A percentile compares a stretch with the other conserved stretches of the same genome.
phyloP scores from a whole-genome alignment of 768 basidiomycete species.

The Tephrocybe sp. region DNA sequence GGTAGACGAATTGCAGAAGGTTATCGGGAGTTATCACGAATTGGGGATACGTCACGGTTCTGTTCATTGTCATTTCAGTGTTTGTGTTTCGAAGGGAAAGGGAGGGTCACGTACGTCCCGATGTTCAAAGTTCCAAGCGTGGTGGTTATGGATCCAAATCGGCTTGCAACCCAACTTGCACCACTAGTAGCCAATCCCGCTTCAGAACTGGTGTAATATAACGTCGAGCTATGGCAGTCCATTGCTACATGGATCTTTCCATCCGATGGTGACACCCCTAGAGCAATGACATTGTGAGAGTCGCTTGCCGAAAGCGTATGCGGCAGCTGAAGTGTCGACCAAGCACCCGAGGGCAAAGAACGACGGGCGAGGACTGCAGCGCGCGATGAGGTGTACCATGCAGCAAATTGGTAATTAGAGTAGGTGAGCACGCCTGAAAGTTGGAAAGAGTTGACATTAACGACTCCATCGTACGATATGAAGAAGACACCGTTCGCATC shows the following conservation, averaged over 20 bases:
- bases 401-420: slow-evolving; percentile 40
- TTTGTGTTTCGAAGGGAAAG: not conserved
- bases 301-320: slow-evolving; percentile 41
- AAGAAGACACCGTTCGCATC: slow-evolving; percentile 44
- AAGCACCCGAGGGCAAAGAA: slow-evolving; percentile 38
- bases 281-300: slow-evolving; percentile 44
- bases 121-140: slow-evolving; percentile 41
- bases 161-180: slow-evolving; percentile 41
- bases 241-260: slow-evolving; percentile 47
- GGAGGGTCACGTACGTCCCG: slow-evolving; percentile 33
- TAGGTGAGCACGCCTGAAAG: slow-evolving; percentile 40
- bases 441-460: slow-evolving; percentile 49
- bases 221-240: slow-evolving; percentile 44
- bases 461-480: slow-evolving; percentile 45
- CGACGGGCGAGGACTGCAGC: slow-evolving; percentile 39
- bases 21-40: slow-evolving; percentile 48
- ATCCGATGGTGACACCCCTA: slow-evolving; percentile 45
- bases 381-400: slow-evolving; percentile 45
- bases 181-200: slow-evolving; percentile 39
- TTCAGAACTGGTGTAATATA: slow-evolving; percentile 44
- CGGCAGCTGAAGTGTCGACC: slow-evolving; percentile 42
- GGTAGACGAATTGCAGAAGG: slow-evolving; percentile 47
- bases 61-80: slow-evolving; percentile 12
- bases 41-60: slow-evolving; percentile 46
- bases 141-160: slow-evolving; percentile 39